Base-by-base conservation (phyloP, 2,329 filamentous ascomycete genomes). In the Diaporthe citrichinensis region DNA sequence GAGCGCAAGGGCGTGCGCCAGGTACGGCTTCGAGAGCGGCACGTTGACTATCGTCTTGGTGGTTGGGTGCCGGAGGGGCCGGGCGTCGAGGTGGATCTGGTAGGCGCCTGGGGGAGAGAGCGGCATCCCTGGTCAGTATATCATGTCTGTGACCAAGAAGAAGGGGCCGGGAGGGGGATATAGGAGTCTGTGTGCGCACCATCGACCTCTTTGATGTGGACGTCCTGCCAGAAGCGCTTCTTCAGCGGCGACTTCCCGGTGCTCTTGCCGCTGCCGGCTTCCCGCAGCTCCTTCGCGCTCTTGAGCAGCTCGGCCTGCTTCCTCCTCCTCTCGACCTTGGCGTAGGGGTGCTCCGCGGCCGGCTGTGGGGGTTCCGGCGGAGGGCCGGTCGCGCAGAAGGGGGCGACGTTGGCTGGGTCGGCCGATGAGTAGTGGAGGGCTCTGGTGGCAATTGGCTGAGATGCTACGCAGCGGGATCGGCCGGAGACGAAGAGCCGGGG, bases 191-290 rank as follows among this genome's bases (percentile, higher is more conserved):
- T 55, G 0, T 75, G 78, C 84, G 74, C 86, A 94, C 93, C 92
- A 78, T 92, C 86, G 14, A 89, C 89, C 81, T 94, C 91, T 78
- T 90, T 88, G 51, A 98, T 92, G 76, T 88, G 84, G 1, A 97
- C 95, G 81, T 97, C 90, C 84, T 94, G 95, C 96, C 96, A 98
- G 86, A 98, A 98, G 72, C 96, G 90, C 86, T 92, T 94, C 81
- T 92, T 88, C 74, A 90, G 81, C 0, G 81, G 79, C 53, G 68
- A 72, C 72, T 75, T 78, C 69, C 34, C 71, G 36, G 44, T 23
- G 23, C 49, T 44, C 39, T 61, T 76, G 53, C 71, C 53, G 46
- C 80, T 77, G 53, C 74, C 77, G 67, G 76, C 68, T 31, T 69
- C 80, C 25, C 88, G 85, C 39, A 90, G 81, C 76, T 88, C 86